Evolutionary conservation across 2,329 filamentous ascomycete species (phyloP).

Genomic region (Fusarium staphyleae): DNA sequence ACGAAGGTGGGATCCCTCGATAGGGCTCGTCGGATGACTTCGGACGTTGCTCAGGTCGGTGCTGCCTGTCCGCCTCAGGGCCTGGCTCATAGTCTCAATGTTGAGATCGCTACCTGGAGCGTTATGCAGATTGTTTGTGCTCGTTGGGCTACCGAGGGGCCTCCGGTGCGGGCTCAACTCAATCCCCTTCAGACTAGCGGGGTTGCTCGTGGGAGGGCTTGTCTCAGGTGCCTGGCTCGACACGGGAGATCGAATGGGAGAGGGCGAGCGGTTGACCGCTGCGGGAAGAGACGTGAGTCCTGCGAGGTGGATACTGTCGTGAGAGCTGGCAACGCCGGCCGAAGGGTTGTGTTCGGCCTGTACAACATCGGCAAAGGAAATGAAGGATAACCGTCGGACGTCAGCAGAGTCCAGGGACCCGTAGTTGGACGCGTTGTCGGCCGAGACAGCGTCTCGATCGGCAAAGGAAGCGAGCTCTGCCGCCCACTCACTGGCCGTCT

Average conservation of each 20-base stretch:
- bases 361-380: slow-evolving; percentile 95
- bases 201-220: slow-evolving; percentile 79
- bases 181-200: slow-evolving; percentile 75
- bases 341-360: slow-evolving; percentile 78
- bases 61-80: slow-evolving; percentile 83
- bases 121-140: slow-evolving; percentile 57
- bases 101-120: slow-evolving; percentile 69
- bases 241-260: slow-evolving; percentile 79
- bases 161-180: slow-evolving; percentile 71
- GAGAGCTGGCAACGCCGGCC: slow-evolving; percentile 57
- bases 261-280: slow-evolving; percentile 72
- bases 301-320: slow-evolving; percentile 74
- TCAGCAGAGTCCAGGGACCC: slow-evolving; percentile 78
- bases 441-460: slow-evolving; percentile 50
- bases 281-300: slow-evolving; percentile 68
- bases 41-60: slow-evolving; percentile 71
- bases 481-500: slow-evolving; percentile 58
- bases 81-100: slow-evolving; percentile 94
- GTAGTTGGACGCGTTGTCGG: slow-evolving; percentile 77
- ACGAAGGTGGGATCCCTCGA: slow-evolving; percentile 51
- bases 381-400: slow-evolving; percentile 86
- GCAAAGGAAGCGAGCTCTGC: slow-evolving; percentile 65
- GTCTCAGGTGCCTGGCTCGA: slow-evolving; percentile 73
- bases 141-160: slow-evolving; percentile 69
- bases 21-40: slow-evolving; percentile 66